These are phyloP conservation scores for Mycena vulgaris DNA, from an alignment of 768 basidiomycete species.

Conservation along the genomic window DNA sequence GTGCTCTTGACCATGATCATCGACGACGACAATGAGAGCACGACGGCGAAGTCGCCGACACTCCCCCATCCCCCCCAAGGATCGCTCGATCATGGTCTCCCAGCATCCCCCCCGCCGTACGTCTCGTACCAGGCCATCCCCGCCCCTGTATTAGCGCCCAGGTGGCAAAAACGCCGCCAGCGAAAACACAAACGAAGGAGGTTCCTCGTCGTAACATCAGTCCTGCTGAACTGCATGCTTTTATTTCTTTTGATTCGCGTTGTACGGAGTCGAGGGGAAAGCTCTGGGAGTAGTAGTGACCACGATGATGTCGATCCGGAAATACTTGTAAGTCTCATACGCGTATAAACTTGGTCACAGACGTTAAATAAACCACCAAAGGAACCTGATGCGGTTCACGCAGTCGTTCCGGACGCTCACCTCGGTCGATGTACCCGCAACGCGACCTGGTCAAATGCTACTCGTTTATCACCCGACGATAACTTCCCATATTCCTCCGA, in stretches of 20 bases:
- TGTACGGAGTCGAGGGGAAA: neutral
- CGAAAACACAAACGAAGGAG: constrained; percentile 11
- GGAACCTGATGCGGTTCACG: neutral
- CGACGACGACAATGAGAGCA: constrained; percentile 29
- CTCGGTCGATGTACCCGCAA: constrained; percentile 32
- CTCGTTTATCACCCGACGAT: constrained; percentile 2
- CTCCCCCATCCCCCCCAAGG: neutral
- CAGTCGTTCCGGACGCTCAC: constrained; percentile 24
- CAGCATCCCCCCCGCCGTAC: constrained; percentile 34
- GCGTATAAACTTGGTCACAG: neutral
- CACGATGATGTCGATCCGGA: neutral
- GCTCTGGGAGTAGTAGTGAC: neutral
- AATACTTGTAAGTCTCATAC: neutral
- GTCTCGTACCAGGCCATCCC: constrained; percentile 34
- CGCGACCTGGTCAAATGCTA: constrained; percentile 33
- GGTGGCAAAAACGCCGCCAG: constrained; percentile 7
- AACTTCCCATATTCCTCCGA: constrained; percentile 22
- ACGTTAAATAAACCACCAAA: neutral
- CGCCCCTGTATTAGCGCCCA: constrained; percentile 16
- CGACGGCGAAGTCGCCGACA: constrained; percentile 10
- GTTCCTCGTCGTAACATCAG: constrained; percentile 14
- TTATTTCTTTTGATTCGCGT: constrained; percentile 12
- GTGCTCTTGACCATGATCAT: constrained; percentile 30
- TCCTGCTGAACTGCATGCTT: constrained; percentile 32
- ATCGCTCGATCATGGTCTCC: neutral